Percentiles rank a stretch among this genome's conserved stretches.
Conservation (phyloP, 768 basidiomycete species). For the Panaeolus papilionaceus region DNA sequence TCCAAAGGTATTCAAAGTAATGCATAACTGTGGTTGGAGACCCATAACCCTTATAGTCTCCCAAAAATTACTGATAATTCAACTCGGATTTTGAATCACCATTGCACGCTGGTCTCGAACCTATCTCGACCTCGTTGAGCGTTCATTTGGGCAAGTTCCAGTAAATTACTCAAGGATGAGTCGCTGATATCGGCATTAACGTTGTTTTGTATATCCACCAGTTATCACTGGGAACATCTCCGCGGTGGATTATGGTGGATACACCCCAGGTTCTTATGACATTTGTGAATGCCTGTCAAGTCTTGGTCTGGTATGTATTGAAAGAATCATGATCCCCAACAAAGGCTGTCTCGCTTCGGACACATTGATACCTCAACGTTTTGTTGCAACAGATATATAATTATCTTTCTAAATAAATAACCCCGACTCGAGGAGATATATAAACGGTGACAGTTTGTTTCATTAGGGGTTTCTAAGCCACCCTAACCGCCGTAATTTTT, state of each 20-base stretch:
- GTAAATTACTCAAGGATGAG: background rate
- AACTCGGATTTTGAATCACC: too few species aligned
- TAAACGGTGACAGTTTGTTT: background rate
- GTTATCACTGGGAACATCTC: background rate
- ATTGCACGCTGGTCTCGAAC: too few species aligned
- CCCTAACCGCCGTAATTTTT: background rate
- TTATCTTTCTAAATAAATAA: background rate
- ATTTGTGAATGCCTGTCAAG: too few species aligned
- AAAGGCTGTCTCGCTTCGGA: background rate
- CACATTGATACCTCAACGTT: background rate
- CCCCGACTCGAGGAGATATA: background rate
- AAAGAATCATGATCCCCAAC: background rate
- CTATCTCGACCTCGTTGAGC: too few species aligned
- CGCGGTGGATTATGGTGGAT: background rate
- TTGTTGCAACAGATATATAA: background rate
- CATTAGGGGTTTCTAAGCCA: background rate
- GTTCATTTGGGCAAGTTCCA: too few species aligned
- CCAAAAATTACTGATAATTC: too few species aligned
- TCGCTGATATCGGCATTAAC: conserved; percentile 8
- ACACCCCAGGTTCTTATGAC: too few species aligned
- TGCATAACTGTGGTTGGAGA: background rate
- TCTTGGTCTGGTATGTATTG: background rate
- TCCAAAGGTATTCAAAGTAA: background rate
- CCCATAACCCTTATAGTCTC: too few species aligned
- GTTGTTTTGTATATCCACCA: background rate